These are phyloP conservation scores for Apiospora arundinis DNA, from an alignment of 2,329 filamentous ascomycete genomes.

Conservation along the genomic window DNA sequence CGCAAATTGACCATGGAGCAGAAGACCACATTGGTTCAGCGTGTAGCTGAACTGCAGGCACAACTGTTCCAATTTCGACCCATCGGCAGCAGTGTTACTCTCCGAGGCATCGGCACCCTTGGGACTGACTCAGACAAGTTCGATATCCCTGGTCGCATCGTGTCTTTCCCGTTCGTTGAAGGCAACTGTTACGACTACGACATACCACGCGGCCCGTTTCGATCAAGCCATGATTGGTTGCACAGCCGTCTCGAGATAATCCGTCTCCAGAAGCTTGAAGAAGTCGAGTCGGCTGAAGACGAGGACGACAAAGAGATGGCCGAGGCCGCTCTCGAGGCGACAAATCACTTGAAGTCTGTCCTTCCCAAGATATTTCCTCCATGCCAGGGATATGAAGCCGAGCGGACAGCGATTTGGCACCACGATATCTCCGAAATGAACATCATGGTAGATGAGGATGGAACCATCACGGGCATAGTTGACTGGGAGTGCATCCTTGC, in stretches of 20 bases:
- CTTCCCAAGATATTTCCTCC: constrained; percentile 20
- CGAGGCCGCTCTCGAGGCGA: not conserved
- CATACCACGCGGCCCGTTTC: constrained; percentile 45
- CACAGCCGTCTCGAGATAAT: constrained; percentile 39
- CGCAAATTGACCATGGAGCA: constrained; percentile 39
- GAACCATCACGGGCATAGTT: constrained; percentile 44
- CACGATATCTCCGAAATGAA: constrained; percentile 47
- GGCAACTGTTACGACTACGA: constrained; percentile 40
- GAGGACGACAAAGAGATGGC: not conserved
- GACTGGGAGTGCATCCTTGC: constrained; percentile 52
- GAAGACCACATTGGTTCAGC: constrained; percentile 41
- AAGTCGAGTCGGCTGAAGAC: constrained; percentile 18
- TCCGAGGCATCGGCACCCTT: constrained; percentile 28
- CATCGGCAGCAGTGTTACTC: constrained; percentile 18
- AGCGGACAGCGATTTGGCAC: constrained; percentile 44
- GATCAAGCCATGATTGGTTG: constrained; percentile 47
- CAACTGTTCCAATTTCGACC: constrained; percentile 36
- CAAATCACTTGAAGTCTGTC: not conserved
- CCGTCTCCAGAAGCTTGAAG: constrained; percentile 35
- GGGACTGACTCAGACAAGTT: constrained; percentile 25
- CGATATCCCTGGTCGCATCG: constrained; percentile 35
- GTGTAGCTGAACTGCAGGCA: constrained; percentile 39
- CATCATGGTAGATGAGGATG: constrained; percentile 46
- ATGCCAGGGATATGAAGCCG: constrained; percentile 20
- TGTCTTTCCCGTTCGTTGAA: constrained; percentile 43